Conservation (phyloP, 306 rosid genomes). For the Quercus engelmannii region DNA sequence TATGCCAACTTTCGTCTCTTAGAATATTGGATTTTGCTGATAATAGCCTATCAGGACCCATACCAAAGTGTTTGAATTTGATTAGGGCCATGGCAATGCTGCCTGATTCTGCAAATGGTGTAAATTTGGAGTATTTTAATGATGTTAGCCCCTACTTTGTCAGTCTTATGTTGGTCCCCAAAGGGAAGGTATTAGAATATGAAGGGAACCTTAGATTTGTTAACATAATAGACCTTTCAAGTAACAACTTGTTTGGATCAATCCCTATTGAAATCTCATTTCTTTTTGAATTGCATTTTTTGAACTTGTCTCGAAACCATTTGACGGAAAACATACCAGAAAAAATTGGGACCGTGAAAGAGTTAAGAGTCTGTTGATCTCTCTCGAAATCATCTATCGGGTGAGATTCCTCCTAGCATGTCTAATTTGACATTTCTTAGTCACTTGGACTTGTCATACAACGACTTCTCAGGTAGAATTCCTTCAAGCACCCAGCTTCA, state of each 20-base stretch:
- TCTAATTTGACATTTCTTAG: not conserved
- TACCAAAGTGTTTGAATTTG: no score
- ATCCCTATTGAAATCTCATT: conserved; percentile 1
- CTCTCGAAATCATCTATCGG: not conserved
- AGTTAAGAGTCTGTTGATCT: conserved; percentile 2
- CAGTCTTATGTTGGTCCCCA: no score
- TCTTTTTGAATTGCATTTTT: not conserved
- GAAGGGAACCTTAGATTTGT: not conserved
- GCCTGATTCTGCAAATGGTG: accelerated
- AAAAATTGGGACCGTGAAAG: not conserved
- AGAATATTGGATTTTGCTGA: no score
- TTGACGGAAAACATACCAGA: conserved; percentile 7
- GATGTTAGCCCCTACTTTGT: no score
- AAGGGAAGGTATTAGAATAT: no score
- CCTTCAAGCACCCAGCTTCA: conserved; percentile 5
- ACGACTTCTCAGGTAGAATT: not conserved
- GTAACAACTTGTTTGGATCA: conserved; percentile 8
- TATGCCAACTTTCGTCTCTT: no score
- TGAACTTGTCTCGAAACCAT: conserved; percentile 19
- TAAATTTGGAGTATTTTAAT: no score
- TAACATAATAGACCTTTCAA: not conserved
- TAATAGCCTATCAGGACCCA: no score
- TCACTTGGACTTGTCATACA: conserved; percentile 15
- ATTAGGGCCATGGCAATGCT: no score
- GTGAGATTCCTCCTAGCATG: conserved; percentile 13